Percentiles rank a stretch among this genome's conserved stretches.
Evolutionary conservation across 371 early-diverging fungal species (phyloP).

Genomic region (Actinomortierella wolfii): DNA sequence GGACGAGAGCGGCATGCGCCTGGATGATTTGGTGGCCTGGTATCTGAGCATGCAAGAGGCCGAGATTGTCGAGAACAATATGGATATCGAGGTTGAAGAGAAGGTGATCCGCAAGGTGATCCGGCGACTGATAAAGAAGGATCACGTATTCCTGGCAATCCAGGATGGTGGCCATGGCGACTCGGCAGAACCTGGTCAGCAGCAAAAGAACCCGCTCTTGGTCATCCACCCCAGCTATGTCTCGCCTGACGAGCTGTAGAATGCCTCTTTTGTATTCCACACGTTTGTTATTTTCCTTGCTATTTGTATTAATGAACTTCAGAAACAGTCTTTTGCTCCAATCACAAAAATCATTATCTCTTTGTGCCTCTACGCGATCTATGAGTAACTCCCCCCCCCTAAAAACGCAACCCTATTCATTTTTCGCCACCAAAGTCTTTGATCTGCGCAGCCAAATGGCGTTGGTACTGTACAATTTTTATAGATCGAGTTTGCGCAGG

Average conservation of each 20-base stretch:
- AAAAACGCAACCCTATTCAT: too few relatives aligned
- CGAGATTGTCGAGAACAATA: slow-evolving; percentile 68
- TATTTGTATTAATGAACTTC: not conserved
- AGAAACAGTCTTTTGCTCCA: not conserved
- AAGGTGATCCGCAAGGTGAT: slow-evolving; percentile 80
- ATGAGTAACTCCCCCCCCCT: too few relatives aligned
- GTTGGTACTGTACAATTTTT: too few relatives aligned
- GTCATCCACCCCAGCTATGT: slow-evolving; percentile 44
- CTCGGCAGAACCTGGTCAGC: slow-evolving; percentile 29
- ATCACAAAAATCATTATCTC: not conserved
- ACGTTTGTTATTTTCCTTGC: not conserved
- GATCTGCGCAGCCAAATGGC: too few relatives aligned
- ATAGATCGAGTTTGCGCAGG: too few relatives aligned
- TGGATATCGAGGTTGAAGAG: slow-evolving; percentile 69
- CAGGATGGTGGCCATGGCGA: slow-evolving; percentile 17
- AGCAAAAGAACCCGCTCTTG: slow-evolving; percentile 33
- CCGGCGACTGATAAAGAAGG: slow-evolving; percentile 67
- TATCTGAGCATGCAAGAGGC: slow-evolving; percentile 82
- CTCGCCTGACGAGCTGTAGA: slow-evolving; percentile 34
- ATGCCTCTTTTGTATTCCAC: not conserved
- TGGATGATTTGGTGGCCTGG: slow-evolving; percentile 79
- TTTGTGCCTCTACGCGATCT: not conserved
- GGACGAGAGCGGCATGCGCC: slow-evolving; percentile 62
- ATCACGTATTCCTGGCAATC: slow-evolving; percentile 39
- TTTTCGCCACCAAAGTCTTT: too few relatives aligned